Percentiles rank a stretch among this genome's conserved stretches.
These are phyloP conservation scores for Carex kokanica DNA, from an alignment of 176 grass and related monocot species.

Conservation along the genomic window DNA sequence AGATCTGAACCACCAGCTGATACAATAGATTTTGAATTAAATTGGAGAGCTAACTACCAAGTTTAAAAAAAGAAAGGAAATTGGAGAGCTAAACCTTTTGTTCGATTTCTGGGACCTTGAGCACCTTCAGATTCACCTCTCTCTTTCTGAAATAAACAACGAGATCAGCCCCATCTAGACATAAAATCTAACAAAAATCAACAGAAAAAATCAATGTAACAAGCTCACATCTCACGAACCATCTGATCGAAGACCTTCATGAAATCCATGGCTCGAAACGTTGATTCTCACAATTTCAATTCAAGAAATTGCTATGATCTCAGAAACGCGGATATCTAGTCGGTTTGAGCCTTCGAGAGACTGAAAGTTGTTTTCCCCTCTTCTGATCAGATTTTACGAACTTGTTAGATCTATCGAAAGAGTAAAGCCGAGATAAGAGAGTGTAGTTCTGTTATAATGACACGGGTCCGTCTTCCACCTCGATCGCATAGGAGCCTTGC, in stretches of 20 bases:
- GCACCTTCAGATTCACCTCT: conserved; percentile 99
- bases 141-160: conserved; percentile 64
- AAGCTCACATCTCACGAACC: conserved; percentile 90
- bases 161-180: conserved; percentile 11
- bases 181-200: conserved; percentile 4
- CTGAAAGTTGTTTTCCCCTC: neutral
- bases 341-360: neutral
- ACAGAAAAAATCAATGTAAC: neutral
- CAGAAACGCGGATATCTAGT: neutral
- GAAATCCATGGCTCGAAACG: conserved; percentile 71
- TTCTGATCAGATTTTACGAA: neutral
- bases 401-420: conserved; percentile 1
- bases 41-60: too few relatives aligned
- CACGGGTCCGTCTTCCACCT: too few relatives aligned
- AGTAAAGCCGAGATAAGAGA: neutral
- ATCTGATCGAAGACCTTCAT: conserved; percentile 98
- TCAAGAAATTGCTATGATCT: neutral
- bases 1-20: neutral
- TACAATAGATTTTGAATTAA: neutral
- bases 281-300: neutral
- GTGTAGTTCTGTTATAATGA: neutral
- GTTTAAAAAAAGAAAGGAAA: neutral
- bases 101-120: conserved; percentile 98
- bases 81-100: conserved; percentile 79
- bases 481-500: too few relatives aligned